Conservation (phyloP, 2,329 filamentous ascomycete species). For the Stemphylium beticola region DNA sequence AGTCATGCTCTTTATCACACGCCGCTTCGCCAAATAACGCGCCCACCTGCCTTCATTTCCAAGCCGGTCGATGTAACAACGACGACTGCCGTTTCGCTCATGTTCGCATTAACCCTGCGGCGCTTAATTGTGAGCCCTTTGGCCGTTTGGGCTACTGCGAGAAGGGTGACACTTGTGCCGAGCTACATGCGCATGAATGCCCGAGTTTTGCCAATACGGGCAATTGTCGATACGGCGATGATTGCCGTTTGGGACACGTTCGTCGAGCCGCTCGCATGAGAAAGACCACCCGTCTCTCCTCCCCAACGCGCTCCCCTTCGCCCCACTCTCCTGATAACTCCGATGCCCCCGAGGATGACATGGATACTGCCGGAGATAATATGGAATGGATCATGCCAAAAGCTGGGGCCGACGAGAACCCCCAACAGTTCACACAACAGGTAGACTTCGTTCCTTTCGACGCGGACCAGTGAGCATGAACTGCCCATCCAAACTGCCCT, state of each 20-base stretch:
- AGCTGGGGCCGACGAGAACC: background rate
- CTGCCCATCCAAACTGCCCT: background rate
- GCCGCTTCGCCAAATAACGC: conserved; percentile 81
- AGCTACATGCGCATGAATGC: conserved; percentile 91
- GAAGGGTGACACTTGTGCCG: conserved; percentile 75
- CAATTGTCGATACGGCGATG: conserved; percentile 73
- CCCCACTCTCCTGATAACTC: conserved; percentile 4
- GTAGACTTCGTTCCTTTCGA: conserved; percentile 40
- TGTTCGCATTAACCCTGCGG: conserved; percentile 75
- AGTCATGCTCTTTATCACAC: conserved; percentile 89
- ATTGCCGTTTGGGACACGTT: conserved; percentile 85
- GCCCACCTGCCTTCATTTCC: conserved; percentile 87
- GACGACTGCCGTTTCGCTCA: conserved; percentile 86
- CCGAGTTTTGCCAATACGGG: conserved; percentile 94
- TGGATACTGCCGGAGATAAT: conserved; percentile 8
- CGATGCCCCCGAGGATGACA: conserved; percentile 15
- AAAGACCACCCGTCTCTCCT: conserved; percentile 20
- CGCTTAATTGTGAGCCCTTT: conserved; percentile 83
- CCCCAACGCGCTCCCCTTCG: conserved; percentile 13
- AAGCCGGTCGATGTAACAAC: conserved; percentile 89
- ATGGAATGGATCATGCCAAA: conserved; percentile 4
- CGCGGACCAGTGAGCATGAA: conserved; percentile 19
- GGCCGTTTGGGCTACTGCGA: conserved; percentile 88
- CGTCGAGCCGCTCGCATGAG: conserved; percentile 55
- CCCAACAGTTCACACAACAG: conserved; percentile 38